These are phyloP conservation scores for Corrigiola litoralis DNA, from an alignment of 179 eudicot genomes.

Conservation along the genomic window DNA sequence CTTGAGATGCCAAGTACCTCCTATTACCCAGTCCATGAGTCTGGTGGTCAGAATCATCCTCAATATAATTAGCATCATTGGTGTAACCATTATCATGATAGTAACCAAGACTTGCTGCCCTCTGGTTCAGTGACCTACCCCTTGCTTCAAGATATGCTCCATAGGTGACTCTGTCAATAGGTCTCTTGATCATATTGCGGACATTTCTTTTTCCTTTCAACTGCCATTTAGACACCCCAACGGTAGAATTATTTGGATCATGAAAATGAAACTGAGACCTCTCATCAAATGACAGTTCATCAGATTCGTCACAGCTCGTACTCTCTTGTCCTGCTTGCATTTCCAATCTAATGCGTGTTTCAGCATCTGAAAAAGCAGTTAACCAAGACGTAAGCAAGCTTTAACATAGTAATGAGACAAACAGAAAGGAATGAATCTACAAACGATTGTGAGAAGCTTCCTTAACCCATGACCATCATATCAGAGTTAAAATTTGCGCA, in stretches of 20 bases:
- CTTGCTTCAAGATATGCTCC: conserved; percentile 31
- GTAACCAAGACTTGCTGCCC: conserved; percentile 27
- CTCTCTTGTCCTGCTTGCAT: conserved; percentile 46
- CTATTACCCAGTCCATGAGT: conserved; percentile 34
- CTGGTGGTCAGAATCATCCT: conserved; percentile 36
- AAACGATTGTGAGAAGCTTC: too few species aligned
- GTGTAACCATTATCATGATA: conserved; percentile 29
- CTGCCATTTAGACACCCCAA: conserved; percentile 74
- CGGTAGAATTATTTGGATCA: conserved; percentile 27
- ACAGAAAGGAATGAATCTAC: too few species aligned
- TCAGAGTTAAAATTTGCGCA: too few species aligned
- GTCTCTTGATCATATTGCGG: conserved; percentile 49
- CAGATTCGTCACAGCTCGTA: conserved; percentile 50
- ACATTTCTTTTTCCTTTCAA: conserved; percentile 79
- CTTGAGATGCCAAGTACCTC: conserved; percentile 29
- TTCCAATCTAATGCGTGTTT: conserved; percentile 38
- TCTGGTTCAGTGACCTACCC: conserved; percentile 30
- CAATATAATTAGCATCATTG: conserved; percentile 41
- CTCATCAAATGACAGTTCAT: conserved; percentile 35
- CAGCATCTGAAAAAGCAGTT: conserved; percentile 45
- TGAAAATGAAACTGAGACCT: conserved; percentile 38
- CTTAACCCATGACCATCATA: too few species aligned
- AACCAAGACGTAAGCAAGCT: not conserved
- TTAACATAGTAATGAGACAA: too few species aligned
- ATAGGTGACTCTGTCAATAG: conserved; percentile 24